Base-by-base conservation (phyloP, 106 monocot species). In the Platanthera zijinensis region DNA sequence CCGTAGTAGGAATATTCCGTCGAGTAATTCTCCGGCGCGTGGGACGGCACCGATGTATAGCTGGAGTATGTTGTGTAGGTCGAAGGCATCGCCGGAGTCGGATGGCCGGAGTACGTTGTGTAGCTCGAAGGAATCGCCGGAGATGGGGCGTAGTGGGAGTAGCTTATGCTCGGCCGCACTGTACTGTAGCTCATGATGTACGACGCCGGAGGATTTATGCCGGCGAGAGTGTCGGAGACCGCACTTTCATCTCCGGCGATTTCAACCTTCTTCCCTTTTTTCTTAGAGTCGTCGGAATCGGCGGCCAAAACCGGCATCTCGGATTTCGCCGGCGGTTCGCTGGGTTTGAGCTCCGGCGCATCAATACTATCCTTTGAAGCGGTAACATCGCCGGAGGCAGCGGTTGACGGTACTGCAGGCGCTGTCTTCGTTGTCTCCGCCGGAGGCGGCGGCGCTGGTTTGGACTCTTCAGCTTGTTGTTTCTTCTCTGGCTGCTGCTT, bases 151-250 rank as follows among this genome's bases (percentile, higher is more conserved):
- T 84, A 83, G 56, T 82, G 75, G 8, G 78, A 52, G 30, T 86
- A 71, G 81, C 75, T 84, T 8, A 72, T 22, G 69, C 77, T 84
- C 39, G 86, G 87, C 8, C 84, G 84, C 30, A 74, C 83, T 32
- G 50, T 80, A 75, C 57, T 84, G 77, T 88, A 88, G 80, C 92
- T 84, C 64, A 84, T 57, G 2, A 72, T 68, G 74, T 84, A 84
- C 1, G 78, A 51, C 10, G 11, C 3, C 12, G 67, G 67, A 9
- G 67, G 67, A 67, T 12, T 25, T 5, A 39, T 39, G 39, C 1
- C 39, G 30, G 39, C 25, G 67, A 4, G 39, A 48, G 25, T 30
- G 66, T 57, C 28, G 12, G 13, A 50, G 46, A 32, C 18, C 10
- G 51, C 57, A 11, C 2, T 10, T 50, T 62, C 17, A 67, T 32